Conservation (phyloP, 331 rosid species). For the Acacia pycnantha region DNA sequence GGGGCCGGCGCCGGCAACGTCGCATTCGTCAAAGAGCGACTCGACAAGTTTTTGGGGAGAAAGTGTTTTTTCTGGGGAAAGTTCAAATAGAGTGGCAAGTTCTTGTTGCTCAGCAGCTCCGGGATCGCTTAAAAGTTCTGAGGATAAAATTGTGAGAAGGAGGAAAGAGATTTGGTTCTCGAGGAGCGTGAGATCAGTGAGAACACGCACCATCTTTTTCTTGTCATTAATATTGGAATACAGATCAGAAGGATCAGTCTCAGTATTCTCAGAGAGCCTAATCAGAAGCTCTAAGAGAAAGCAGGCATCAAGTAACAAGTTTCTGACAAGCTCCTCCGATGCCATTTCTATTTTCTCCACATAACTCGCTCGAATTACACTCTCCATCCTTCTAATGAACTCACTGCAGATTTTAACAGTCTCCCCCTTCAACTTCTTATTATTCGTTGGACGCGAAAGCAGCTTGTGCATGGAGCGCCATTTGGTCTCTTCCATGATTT, state of each 20-base stretch:
- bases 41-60: not conserved
- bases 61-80: not conserved
- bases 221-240: not conserved
- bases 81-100: not conserved
- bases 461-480: conserved; percentile 26
- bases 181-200: conserved; percentile 29
- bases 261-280: not conserved
- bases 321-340: not conserved
- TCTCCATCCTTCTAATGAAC: not conserved
- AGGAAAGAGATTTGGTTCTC: conserved; percentile 39
- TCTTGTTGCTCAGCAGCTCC: not conserved
- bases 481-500: conserved; percentile 34
- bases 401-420: not conserved
- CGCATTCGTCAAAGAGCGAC: not conserved
- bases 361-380: not conserved
- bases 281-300: conserved; percentile 14
- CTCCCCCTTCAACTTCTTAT: rapidly evolving
- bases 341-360: not conserved
- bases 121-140: rapidly evolving
- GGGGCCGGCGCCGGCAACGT: not conserved
- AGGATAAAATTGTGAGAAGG: not conserved
- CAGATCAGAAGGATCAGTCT: not conserved
- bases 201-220: not conserved
- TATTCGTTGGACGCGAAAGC: not conserved
- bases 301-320: conserved; percentile 17